phyloP scores from a whole-genome alignment of 176 grass and related monocot genomes.

The Musa schizocarpa region DNA sequence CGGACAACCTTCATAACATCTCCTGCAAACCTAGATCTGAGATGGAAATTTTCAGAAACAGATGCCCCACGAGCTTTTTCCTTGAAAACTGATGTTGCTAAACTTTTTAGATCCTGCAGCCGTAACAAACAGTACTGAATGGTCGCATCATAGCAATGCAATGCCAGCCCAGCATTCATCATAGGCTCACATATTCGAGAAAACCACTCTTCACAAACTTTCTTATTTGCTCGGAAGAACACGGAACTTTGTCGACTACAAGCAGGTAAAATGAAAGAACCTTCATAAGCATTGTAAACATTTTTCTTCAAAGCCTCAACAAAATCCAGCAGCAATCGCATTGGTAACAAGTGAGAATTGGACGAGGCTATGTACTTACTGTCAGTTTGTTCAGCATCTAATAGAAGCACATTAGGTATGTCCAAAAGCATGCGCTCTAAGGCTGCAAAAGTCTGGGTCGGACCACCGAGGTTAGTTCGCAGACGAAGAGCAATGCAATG shows the following conservation, averaged over 20 bases:
- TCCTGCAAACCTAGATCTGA: constrained; percentile 58
- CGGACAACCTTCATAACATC: constrained; percentile 67
- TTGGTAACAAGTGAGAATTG: constrained; percentile 61
- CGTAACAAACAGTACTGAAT: constrained; percentile 67
- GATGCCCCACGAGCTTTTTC: constrained; percentile 42
- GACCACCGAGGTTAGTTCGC: constrained; percentile 90
- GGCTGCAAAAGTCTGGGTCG: constrained; percentile 95
- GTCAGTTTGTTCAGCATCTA: constrained; percentile 71
- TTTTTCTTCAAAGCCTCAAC: constrained; percentile 93
- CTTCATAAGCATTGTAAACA: constrained; percentile 97
- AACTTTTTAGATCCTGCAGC: constrained; percentile 61
- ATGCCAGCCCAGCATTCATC: constrained; percentile 82
- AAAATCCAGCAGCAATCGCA: constrained; percentile 85
- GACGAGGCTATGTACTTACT: constrained; percentile 52
- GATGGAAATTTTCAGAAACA: constrained; percentile 40
- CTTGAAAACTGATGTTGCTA: constrained; percentile 51
- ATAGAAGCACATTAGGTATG: constrained; percentile 56
- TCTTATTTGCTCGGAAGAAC: constrained; percentile 93
- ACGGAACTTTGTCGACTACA: constrained; percentile 64
- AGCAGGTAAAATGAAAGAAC: constrained; percentile 67
- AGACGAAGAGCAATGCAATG: constrained; percentile 86
- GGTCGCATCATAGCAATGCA: constrained; percentile 67
- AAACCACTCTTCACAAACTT: constrained; percentile 99
- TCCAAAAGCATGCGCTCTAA: constrained; percentile 92
- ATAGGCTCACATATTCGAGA: constrained; percentile 97